These are phyloP conservation scores for Chalara sp. DNA, from an alignment of 2,329 filamentous ascomycete genomes.

Conservation along the genomic window DNA sequence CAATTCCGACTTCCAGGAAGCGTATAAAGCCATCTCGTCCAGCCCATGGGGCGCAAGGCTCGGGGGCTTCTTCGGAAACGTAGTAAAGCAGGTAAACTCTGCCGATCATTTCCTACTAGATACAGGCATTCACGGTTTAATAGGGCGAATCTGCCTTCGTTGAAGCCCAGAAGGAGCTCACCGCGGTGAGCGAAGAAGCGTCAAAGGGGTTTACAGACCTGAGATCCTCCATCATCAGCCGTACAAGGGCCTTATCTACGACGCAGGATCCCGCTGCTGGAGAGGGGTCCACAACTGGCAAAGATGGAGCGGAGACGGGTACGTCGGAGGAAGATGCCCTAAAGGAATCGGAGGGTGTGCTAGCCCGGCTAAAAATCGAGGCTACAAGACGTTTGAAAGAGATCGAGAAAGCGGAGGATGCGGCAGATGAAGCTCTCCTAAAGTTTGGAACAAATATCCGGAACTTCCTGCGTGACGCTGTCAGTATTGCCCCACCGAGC, in stretches of 20 bases:
- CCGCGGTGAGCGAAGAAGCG: conserved; percentile 72
- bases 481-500: conserved; percentile 74
- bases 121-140: background rate
- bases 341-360: conserved; percentile 54
- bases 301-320: conserved; percentile 28
- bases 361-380: conserved; percentile 69
- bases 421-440: conserved; percentile 88
- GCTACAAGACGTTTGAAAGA: conserved; percentile 81
- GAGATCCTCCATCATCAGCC: conserved; percentile 59
- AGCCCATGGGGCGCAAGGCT: conserved; percentile 88
- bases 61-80: conserved; percentile 81
- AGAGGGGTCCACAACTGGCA: conserved; percentile 18
- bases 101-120: background rate
- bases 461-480: conserved; percentile 84
- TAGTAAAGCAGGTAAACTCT: conserved; percentile 75
- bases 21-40: conserved; percentile 85
- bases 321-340: conserved; percentile 39
- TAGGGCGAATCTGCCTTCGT: conserved; percentile 78
- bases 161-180: conserved; percentile 79
- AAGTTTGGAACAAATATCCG: conserved; percentile 86
- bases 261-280: conserved; percentile 25
- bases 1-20: conserved; percentile 87
- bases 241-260: conserved; percentile 65
- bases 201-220: conserved; percentile 72
- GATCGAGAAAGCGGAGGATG: conserved; percentile 87